Percentiles rank a stretch among this genome's conserved stretches.
Conservation (phyloP, 306 rosid species). For the Hylodesmum podocarpum region DNA sequence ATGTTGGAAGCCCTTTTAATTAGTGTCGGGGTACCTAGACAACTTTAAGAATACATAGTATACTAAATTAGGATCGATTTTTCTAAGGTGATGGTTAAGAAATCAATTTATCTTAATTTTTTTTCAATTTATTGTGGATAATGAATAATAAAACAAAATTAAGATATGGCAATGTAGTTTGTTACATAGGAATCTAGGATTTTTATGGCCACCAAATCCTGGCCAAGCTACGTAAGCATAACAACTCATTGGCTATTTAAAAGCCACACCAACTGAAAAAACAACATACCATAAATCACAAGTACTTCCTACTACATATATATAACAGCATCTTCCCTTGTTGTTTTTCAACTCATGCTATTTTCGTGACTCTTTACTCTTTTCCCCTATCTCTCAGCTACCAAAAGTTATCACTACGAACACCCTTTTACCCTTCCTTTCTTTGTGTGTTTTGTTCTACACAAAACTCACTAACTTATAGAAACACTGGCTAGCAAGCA, state of each 20-base stretch:
- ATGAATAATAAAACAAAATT: neutral
- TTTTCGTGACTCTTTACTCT: slow-evolving; percentile 43
- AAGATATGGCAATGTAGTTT: neutral
- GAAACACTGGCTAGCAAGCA: slow-evolving; percentile 21
- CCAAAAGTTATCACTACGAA: slow-evolving; percentile 19
- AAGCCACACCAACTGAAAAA: slow-evolving; percentile 18
- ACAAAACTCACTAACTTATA: neutral
- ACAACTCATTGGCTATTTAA: slow-evolving; percentile 40
- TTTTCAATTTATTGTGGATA: neutral
- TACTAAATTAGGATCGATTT: neutral
- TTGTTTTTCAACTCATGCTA: slow-evolving; percentile 47
- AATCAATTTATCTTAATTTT: neutral
- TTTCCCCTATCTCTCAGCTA: slow-evolving; percentile 29
- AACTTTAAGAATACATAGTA: neutral
- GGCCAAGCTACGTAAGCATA: slow-evolving; percentile 32
- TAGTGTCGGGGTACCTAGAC: slow-evolving; percentile 3
- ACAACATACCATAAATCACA: slow-evolving; percentile 11
- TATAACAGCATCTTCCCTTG: slow-evolving; percentile 39
- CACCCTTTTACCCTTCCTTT: neutral
- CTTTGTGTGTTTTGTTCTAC: neutral
- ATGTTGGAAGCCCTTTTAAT: slow-evolving; percentile 19
- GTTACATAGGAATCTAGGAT: neutral
- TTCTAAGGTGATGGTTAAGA: neutral
- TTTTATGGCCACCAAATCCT: slow-evolving; percentile 48
- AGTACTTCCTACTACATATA: slow-evolving; percentile 43